A percentile compares a stretch with the other conserved stretches of the same genome.
These are phyloP conservation scores for Claviceps fusiformis DNA, from an alignment of 2,329 filamentous ascomycete genomes.

Conservation along the genomic window DNA sequence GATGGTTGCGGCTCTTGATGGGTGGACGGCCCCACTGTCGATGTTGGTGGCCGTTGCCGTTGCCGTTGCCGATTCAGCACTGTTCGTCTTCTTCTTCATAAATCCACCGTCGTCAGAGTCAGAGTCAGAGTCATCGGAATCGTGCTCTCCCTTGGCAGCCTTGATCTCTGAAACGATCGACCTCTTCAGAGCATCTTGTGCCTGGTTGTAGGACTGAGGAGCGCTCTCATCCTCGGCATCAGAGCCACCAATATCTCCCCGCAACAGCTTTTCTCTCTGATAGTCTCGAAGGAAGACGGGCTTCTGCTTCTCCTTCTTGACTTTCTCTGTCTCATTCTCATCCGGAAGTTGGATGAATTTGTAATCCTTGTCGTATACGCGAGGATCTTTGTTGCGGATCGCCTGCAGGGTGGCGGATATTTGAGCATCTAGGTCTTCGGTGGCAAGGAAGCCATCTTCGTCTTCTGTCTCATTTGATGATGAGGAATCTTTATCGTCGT, in stretches of 20 bases:
- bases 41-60: slow-evolving; percentile 13
- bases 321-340: slow-evolving; percentile 25
- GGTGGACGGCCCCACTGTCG: slow-evolving; percentile 36
- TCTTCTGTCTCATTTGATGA: slow-evolving; percentile 76
- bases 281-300: slow-evolving; percentile 77
- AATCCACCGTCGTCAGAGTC: slow-evolving; percentile 46
- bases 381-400: slow-evolving; percentile 79
- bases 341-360: slow-evolving; percentile 65
- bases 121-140: slow-evolving; percentile 34
- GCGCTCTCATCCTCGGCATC: slow-evolving; percentile 44
- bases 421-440: slow-evolving; percentile 70
- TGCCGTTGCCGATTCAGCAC: slow-evolving; percentile 22
- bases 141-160: slow-evolving; percentile 34
- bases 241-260: slow-evolving; percentile 48
- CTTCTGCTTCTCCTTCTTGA: slow-evolving; percentile 56
- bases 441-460: slow-evolving; percentile 76
- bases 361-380: slow-evolving; percentile 68
- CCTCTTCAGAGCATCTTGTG: slow-evolving; percentile 73
- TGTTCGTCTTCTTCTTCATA: slow-evolving; percentile 51
- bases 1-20: slow-evolving; percentile 33
- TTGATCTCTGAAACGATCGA: slow-evolving; percentile 72
- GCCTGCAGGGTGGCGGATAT: slow-evolving; percentile 79
- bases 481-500: slow-evolving; percentile 43
- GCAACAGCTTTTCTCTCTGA: slow-evolving; percentile 78
- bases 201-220: slow-evolving; percentile 67